Base-by-base conservation (phyloP, 192 early-diverging fungal genomes). In the Entomortierella beljakovae region DNA sequence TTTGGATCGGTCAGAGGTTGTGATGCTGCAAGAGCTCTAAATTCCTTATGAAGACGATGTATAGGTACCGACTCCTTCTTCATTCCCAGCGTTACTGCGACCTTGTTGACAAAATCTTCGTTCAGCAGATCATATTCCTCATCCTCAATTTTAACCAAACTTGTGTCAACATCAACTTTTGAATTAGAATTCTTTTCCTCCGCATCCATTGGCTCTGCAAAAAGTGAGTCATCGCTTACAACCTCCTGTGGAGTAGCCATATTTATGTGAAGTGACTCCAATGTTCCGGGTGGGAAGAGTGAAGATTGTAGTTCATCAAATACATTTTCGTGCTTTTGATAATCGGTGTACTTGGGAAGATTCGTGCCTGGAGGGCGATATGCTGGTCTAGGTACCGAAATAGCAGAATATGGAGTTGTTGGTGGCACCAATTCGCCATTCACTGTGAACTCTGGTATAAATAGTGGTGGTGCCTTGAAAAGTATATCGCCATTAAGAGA, bases 171-270 rank as follows among this genome's bases (percentile, higher is more conserved):
- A 16, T 42, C 58, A 16, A 6, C 37, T 3, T 38, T 29, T 11
- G 55, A 54, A 2, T 53, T 51, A 34, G 28, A 62, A 38, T 49
- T 26, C 23, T 15, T 15, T 43, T 38, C 48, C 23, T 68, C 65
- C 31, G 23, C 48, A 20, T 66, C 64, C 31, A 60, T 53, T 7
- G 56, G 48, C 8, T 69, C 61, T 60, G 2, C 75, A 70, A 79
- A 79, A 1, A 70, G 51, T 0, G 75, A 65, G 10, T 69, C 64
- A 4, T 79, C 75, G 29, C 61, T 79, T 15, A 79, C 57, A 7
- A 79, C 75, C 32, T 79, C 75, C 65, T 79, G 75, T 6, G 75
- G 75, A n/a, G 75, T 79, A 15, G 66, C 75, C 75, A 79, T 79
- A 28, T 50, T 70, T 22, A 69, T 79, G 15, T 65, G 75, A 4